These are phyloP conservation scores for Persicaria tinctoria DNA, from an alignment of 148 eudicot species.

Conservation along the genomic window DNA sequence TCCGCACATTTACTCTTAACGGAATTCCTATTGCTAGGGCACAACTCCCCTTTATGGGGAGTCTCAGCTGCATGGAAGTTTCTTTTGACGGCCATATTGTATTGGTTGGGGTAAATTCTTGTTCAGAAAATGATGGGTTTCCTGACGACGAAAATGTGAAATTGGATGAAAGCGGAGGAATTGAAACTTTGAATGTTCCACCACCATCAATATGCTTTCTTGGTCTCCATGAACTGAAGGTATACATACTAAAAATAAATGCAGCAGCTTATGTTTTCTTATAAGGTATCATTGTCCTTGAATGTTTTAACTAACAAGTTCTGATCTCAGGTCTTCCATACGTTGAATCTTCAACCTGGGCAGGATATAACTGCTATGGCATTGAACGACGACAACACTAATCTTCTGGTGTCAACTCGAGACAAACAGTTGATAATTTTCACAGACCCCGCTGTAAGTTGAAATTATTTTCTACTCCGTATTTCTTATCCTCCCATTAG, in stretches of 20 bases:
- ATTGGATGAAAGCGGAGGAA: constrained; percentile 27
- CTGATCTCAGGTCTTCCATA: constrained; percentile 61
- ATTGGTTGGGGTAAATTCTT: constrained; percentile 65
- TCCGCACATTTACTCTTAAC: constrained; percentile 72
- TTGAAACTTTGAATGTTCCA: constrained; percentile 38
- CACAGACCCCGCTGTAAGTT: constrained; percentile 95
- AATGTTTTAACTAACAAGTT: constrained; percentile 12
- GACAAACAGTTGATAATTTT: constrained; percentile 75
- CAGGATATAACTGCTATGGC: constrained; percentile 83
- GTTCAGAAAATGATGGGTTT: constrained; percentile 42
- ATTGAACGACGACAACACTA: constrained; percentile 76
- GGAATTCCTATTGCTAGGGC: constrained; percentile 58
- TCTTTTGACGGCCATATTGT: constrained; percentile 78
- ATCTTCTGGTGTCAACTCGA: constrained; percentile 84
- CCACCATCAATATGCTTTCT: constrained; percentile 85
- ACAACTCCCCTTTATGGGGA: constrained; percentile 53
- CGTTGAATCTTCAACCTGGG: constrained; percentile 61
- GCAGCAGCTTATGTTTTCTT: neutral
- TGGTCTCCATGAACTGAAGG: constrained; percentile 68
- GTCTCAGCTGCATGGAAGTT: constrained; percentile 73
- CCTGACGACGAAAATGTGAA: constrained; percentile 21
- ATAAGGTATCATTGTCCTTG: neutral
- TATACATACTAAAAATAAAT: constrained; percentile 15
- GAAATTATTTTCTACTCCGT: neutral
- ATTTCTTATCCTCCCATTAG: neutral